Percentiles rank a stretch among this genome's conserved stretches.
Conservation (phyloP, 164 flowering plant genomes). For the Tinospora cordifolia region DNA sequence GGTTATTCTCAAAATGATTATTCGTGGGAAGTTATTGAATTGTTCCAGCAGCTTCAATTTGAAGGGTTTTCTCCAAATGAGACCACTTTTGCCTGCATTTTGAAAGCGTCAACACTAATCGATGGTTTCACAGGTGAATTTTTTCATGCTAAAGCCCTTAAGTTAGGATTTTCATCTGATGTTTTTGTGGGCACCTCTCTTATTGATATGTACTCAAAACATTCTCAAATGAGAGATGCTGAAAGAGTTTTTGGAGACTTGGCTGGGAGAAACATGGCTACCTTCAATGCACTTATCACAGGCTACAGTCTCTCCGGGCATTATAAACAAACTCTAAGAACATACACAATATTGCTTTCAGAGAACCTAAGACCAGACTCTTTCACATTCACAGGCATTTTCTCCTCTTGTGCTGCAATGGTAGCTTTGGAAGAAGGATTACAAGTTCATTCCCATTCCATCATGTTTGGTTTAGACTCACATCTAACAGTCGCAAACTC, state of each 20-base stretch:
- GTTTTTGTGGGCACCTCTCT: slow-evolving; percentile 11
- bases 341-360: slow-evolving; percentile 1
- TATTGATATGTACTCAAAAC: slow-evolving; percentile 12
- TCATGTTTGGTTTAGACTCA: slow-evolving; percentile 10
- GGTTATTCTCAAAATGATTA: slow-evolving; percentile 6
- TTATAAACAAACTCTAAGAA: neutral
- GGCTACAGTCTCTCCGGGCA: slow-evolving; percentile 5
- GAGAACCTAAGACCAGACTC: slow-evolving; percentile 7
- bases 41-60: slow-evolving; percentile 3
- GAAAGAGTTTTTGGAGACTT: slow-evolving; percentile 10
- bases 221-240: neutral
- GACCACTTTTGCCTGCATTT: slow-evolving; percentile 8
- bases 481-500: slow-evolving; percentile 6
- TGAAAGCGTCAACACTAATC: slow-evolving; percentile 6
- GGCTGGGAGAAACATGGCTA: neutral
- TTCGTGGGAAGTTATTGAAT: neutral
- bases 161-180: neutral
- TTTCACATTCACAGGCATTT: slow-evolving; percentile 7
- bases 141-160: slow-evolving; percentile 6
- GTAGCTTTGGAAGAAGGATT: neutral
- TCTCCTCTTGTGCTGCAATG: slow-evolving; percentile 3
- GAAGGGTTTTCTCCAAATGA: slow-evolving; percentile 11
- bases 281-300: slow-evolving; percentile 10
- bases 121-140: neutral
- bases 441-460: slow-evolving; percentile 6